Percentiles rank a stretch among this genome's conserved stretches.
phyloP scores from a whole-genome alignment of 2,329 filamentous ascomycete species.

The Sclerotiophoma versabilis region DNA sequence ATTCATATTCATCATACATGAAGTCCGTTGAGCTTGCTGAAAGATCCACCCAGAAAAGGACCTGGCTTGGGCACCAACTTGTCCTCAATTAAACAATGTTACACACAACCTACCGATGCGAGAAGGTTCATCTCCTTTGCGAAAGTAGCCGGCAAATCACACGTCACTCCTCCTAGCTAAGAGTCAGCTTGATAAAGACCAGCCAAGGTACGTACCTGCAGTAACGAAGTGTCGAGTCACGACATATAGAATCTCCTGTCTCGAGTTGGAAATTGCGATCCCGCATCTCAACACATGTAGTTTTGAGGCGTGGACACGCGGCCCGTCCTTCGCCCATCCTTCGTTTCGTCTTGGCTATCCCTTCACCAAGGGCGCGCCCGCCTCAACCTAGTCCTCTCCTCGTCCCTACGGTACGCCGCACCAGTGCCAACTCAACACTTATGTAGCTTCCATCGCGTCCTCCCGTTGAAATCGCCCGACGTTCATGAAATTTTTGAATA shows the following conservation, averaged over 20 bases:
- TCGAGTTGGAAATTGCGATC: neutral
- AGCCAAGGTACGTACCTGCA: neutral
- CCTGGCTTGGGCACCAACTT: neutral
- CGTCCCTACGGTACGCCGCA: neutral
- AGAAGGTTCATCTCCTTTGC: neutral
- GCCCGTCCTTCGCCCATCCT: neutral
- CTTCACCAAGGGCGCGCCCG: constrained; percentile 12
- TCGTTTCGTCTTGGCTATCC: no score
- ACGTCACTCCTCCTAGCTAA: neutral
- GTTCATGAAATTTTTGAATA: neutral
- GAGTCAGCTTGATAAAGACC: constrained; percentile 2
- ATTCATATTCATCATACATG: neutral
- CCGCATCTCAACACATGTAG: neutral
- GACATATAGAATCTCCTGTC: neutral
- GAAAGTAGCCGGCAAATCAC: neutral
- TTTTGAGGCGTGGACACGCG: neutral
- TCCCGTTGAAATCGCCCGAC: neutral
- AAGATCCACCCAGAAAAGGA: neutral
- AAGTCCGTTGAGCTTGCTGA: neutral
- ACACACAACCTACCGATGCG: neutral
- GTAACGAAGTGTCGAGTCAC: neutral
- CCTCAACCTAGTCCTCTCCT: neutral
- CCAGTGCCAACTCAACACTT: neutral
- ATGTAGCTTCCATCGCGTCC: neutral
- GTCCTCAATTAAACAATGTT: neutral